Base-by-base conservation (phyloP, 1,284 basidiomycete species). In the Apiotrichum mycotoxinovorans region DNA sequence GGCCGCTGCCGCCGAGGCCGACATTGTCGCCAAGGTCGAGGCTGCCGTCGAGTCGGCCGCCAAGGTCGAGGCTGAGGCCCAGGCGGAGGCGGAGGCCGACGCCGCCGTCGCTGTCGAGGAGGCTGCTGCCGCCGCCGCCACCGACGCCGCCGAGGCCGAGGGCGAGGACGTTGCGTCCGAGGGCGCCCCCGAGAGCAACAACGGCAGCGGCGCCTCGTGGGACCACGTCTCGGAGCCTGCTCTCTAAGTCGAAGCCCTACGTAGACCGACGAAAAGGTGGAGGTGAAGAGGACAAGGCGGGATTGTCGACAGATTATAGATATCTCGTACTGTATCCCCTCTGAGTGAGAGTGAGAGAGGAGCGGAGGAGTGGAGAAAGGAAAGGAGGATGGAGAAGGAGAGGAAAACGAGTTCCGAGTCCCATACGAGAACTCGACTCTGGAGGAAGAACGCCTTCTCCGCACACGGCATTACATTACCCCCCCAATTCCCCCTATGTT, bases 161-260 rank as follows among this genome's bases (percentile, higher is more conserved):
- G 49, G n/a, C 22, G 50, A 42, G 23, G 50, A 42, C 25, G 34
- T 51, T 11, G 50, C 33, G 7, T 34, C 33, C 18, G 43, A 51
- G 40, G 53, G n/a, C n/a, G n/a, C n/a, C n/a, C n/a, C n/a, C n/a
- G 50, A 50, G 48, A 51, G 50, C 50, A 53, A 58, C 57, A 51
- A 54, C 33, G 52, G 52, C 34, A 54, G 51, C n/a, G 59, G 59
- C 20, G 59, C 59, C 26, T 54, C 52, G 43, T 62, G 60, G 60
- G 60, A 62, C 42, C 54, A 52, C 38, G 57, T 62, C 34, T 15
- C 23, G 18, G 46, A 48, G 33, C 44, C 26, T 27, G n/a, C 4
- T 20, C 40, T 22, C 30, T 5, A 12, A 30, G 30, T 30, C 30
- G 5, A 30, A 37, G 35, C 9, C 4, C 4, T 14, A 15, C 4